These are phyloP conservation scores for Aspergillus fischeri DNA, from an alignment of 2,329 filamentous ascomycete genomes.

Conservation along the genomic window DNA sequence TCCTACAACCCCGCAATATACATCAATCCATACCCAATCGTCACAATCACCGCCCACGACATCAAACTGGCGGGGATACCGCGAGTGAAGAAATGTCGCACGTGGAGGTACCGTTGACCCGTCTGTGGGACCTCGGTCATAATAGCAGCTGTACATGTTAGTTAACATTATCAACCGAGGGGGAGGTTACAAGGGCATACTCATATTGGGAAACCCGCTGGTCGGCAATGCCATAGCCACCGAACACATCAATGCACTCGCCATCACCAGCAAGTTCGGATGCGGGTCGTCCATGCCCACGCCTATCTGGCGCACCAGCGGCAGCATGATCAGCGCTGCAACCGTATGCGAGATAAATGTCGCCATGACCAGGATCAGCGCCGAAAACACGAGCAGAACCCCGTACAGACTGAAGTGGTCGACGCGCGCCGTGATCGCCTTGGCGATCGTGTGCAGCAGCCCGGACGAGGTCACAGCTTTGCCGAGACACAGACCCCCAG, in stretches of 20 bases:
- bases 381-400: constrained; percentile 79
- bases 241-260: constrained; percentile 89
- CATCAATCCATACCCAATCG: constrained; percentile 89
- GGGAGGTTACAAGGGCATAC: constrained; percentile 55
- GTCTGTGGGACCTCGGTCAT: constrained; percentile 97
- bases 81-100: constrained; percentile 92
- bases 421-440: constrained; percentile 68
- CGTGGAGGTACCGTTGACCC: constrained; percentile 83
- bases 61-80: constrained; percentile 84
- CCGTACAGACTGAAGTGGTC: constrained; percentile 78
- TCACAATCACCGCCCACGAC: constrained; percentile 76
- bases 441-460: constrained; percentile 81
- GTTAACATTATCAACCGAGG: constrained; percentile 16
- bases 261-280: constrained; percentile 94
- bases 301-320: constrained; percentile 83
- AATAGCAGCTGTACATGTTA: constrained; percentile 67
- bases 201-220: constrained; percentile 98
- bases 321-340: constrained; percentile 88
- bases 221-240: constrained; percentile 97
- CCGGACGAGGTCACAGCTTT: constrained; percentile 94
- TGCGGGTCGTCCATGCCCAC: constrained; percentile 81
- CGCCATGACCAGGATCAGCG: constrained; percentile 82
- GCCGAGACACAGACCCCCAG: constrained; percentile 85
- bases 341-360: constrained; percentile 98
- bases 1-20: constrained; percentile 58